Conservation (phyloP, 2,329 filamentous ascomycete species). For the Daldinia eschscholtzii region DNA sequence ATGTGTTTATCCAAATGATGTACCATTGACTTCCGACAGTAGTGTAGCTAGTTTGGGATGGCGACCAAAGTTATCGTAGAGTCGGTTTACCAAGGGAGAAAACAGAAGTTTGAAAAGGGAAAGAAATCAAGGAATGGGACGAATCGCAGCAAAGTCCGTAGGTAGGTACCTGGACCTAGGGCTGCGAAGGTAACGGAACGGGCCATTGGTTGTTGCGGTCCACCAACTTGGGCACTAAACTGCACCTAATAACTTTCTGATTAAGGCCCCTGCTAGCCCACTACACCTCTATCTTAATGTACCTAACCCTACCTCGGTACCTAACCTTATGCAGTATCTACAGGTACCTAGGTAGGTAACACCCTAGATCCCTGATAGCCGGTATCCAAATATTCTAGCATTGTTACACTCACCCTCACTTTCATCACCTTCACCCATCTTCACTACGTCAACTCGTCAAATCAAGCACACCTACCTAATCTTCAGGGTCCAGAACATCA, state of each 20-base stretch:
- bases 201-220: background rate
- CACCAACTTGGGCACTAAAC: slow-evolving; percentile 6
- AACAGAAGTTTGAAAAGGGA: slow-evolving; percentile 24
- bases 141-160: slow-evolving; percentile 17
- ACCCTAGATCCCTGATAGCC: slow-evolving; percentile 10
- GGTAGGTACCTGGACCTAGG: background rate
- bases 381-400: background rate
- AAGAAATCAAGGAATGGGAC: slow-evolving; percentile 30
- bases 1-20: slow-evolving; percentile 41
- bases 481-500: slow-evolving; percentile 32
- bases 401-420: slow-evolving; percentile 33
- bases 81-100: slow-evolving; percentile 13
- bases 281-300: background rate
- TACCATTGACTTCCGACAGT: slow-evolving; percentile 24
- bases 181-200: slow-evolving; percentile 3
- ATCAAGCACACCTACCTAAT: slow-evolving; percentile 16
- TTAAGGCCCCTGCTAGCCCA: slow-evolving; percentile 2
- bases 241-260: background rate
- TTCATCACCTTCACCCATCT: slow-evolving; percentile 4
- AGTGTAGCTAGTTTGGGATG: slow-evolving; percentile 22
- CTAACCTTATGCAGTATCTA: slow-evolving; percentile 10
- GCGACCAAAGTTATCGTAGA: slow-evolving; percentile 27
- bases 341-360: background rate
- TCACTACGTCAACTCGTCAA: slow-evolving; percentile 16
- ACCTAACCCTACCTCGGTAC: background rate